Evolutionary conservation across 108 stramenopile species (phyloP).

Genomic region (Mayamaea pseudoterrestris): DNA sequence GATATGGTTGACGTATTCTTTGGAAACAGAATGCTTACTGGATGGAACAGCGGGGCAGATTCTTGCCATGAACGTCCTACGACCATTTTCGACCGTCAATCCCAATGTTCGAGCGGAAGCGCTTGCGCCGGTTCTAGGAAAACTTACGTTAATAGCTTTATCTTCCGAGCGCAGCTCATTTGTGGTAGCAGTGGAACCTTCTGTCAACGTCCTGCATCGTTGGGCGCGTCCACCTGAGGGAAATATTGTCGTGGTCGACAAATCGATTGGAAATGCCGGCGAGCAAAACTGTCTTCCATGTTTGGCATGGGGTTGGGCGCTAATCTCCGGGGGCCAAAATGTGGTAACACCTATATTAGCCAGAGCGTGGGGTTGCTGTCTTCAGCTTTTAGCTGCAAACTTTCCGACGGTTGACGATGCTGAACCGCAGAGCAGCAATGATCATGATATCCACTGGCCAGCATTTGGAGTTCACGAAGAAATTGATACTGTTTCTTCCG

Average conservation of each 20-base stretch:
- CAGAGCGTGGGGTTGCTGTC: slow-evolving; percentile 72
- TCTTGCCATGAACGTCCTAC: slow-evolving; percentile 55
- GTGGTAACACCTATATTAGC: slow-evolving; percentile 65
- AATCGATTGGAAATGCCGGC: background rate
- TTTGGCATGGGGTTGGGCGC: slow-evolving; percentile 80
- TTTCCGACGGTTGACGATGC: slow-evolving; percentile 30
- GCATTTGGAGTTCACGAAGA: slow-evolving; percentile 79
- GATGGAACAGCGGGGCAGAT: slow-evolving; percentile 84
- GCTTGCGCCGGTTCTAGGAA: slow-evolving; percentile 3
- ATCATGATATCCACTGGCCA: slow-evolving; percentile 41
- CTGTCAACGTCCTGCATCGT: slow-evolving; percentile 65
- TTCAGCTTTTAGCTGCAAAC: slow-evolving; percentile 65
- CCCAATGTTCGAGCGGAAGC: background rate
- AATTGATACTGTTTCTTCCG: slow-evolving; percentile 57
- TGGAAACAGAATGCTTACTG: slow-evolving; percentile 79
- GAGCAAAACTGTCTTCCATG: slow-evolving; percentile 56
- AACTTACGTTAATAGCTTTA: slow-evolving; percentile 59
- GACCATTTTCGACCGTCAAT: slow-evolving; percentile 23
- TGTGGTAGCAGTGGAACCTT: slow-evolving; percentile 78
- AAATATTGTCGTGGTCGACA: slow-evolving; percentile 7
- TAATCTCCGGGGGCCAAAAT: slow-evolving; percentile 65
- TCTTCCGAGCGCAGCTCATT: slow-evolving; percentile 76
- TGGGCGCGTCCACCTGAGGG: slow-evolving; percentile 56
- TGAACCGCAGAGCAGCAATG: background rate
- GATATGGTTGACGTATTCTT: slow-evolving; percentile 56